These are phyloP conservation scores for Ambrosiella xylebori DNA, from an alignment of 2,329 filamentous ascomycete species.

Conservation along the genomic window DNA sequence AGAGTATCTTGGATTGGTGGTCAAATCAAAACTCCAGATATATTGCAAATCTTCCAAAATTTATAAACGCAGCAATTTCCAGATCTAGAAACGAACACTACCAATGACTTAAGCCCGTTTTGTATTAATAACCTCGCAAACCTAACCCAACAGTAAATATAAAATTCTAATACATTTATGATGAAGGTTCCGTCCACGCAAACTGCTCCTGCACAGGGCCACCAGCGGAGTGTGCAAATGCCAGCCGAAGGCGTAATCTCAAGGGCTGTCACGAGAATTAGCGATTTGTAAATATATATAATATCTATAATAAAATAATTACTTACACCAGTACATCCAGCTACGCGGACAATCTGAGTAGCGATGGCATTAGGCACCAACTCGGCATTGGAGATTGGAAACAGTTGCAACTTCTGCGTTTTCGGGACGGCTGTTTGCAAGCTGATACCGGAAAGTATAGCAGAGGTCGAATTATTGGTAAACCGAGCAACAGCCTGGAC, in stretches of 20 bases:
- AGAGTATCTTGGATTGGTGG: too few species aligned
- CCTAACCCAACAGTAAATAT: background rate
- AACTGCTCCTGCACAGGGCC: slow-evolving; percentile 76
- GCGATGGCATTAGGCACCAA: slow-evolving; percentile 64
- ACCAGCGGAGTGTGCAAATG: slow-evolving; percentile 53
- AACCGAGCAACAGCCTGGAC: slow-evolving; percentile 76
- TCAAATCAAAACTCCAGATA: background rate
- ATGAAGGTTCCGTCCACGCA: slow-evolving; percentile 76
- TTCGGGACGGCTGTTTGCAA: slow-evolving; percentile 93
- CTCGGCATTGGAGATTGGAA: slow-evolving; percentile 71
- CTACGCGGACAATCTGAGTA: slow-evolving; percentile 78
- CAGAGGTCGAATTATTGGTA: slow-evolving; percentile 53
- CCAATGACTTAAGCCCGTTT: too few species aligned
- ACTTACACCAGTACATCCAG: slow-evolving; percentile 77
- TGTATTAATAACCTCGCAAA: too few species aligned
- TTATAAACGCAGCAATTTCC: too few species aligned
- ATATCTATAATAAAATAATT: background rate
- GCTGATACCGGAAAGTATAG: slow-evolving; percentile 54
- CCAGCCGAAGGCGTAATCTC: slow-evolving; percentile 70
- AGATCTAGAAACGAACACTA: too few species aligned
- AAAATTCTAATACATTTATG: slow-evolving; percentile 8
- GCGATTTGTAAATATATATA: slow-evolving; percentile 1
- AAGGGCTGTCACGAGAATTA: slow-evolving; percentile 42
- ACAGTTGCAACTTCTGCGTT: slow-evolving; percentile 81
- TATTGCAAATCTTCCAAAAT: background rate